Evolutionary conservation across 2,329 filamentous ascomycete genomes (phyloP).

Genomic region (Cyanodermella asteris): DNA sequence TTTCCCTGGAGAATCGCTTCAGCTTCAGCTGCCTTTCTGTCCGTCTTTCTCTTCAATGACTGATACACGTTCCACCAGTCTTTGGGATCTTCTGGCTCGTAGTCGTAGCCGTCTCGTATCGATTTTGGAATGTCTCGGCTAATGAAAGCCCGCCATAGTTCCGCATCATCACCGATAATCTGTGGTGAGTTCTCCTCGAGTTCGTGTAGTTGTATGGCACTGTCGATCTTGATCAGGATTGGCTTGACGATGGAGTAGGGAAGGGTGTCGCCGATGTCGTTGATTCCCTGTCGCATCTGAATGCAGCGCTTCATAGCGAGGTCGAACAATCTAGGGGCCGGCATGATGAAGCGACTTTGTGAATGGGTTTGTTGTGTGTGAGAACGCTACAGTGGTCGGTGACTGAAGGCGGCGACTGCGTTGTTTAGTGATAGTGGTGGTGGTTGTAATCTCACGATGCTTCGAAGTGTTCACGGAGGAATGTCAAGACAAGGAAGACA

Average conservation of each 20-base stretch:
- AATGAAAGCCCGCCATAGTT: constrained; percentile 65
- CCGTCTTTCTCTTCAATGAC: too few relatives aligned
- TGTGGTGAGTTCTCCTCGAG: constrained; percentile 62
- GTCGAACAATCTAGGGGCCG: constrained; percentile 9
- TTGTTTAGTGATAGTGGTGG: too few relatives aligned
- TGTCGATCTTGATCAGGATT: constrained; percentile 50
- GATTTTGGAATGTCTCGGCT: constrained; percentile 52
- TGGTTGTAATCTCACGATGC: too few relatives aligned
- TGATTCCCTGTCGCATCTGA: constrained; percentile 33
- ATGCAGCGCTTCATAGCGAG: constrained; percentile 10
- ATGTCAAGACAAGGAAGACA: too few relatives aligned
- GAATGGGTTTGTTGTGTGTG: too few relatives aligned
- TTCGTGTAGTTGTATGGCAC: constrained; percentile 45
- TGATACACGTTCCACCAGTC: constrained; percentile 64
- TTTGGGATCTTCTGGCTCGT: constrained; percentile 40
- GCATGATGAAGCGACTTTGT: constrained; percentile 9
- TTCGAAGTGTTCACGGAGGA: too few relatives aligned
- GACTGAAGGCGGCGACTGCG: too few relatives aligned
- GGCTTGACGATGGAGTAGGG: constrained; percentile 43
- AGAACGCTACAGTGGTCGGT: too few relatives aligned
- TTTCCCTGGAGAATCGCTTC: too few relatives aligned
- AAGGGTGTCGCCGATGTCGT: constrained; percentile 49
- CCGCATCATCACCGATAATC: constrained; percentile 43
- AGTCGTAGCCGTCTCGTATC: too few relatives aligned
- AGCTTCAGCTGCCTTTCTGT: not conserved